A percentile compares a stretch with the other conserved stretches of the same genome.
Evolutionary conservation across 139 green algal species (phyloP).

Genomic region (Coccomyxa sp.): DNA sequence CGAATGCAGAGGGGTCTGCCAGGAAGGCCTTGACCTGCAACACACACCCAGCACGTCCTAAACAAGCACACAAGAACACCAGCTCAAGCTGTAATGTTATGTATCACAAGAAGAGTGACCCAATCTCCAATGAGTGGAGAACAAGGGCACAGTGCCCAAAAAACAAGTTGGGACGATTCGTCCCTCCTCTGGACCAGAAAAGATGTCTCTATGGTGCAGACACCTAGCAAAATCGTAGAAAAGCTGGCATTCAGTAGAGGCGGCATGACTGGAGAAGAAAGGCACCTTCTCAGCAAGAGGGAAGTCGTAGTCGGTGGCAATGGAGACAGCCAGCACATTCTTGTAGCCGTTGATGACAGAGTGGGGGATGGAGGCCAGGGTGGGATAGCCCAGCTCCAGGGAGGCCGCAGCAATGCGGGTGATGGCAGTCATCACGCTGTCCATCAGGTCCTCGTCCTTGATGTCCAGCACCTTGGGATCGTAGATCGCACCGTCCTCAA

Average conservation of each 20-base stretch:
- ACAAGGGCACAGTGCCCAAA: neutral
- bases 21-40: conserved; percentile 88
- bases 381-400: conserved; percentile 82
- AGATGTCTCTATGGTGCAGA: too few relatives aligned
- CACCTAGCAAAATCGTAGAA: too few relatives aligned
- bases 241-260: too few relatives aligned
- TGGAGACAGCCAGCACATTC: conserved; percentile 93
- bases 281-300: conserved; percentile 83
- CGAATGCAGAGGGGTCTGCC: conserved; percentile 76
- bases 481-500: conserved; percentile 84
- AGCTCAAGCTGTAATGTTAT: neutral
- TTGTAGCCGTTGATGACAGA: conserved; percentile 97
- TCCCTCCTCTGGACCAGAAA: neutral
- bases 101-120: neutral
- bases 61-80: neutral
- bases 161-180: too few relatives aligned
- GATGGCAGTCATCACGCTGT: conserved; percentile 59
- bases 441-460: conserved; percentile 86
- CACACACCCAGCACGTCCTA: too few relatives aligned
- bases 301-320: conserved; percentile 92
- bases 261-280: neutral
- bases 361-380: conserved; percentile 87
- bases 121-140: neutral
- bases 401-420: conserved; percentile 84
- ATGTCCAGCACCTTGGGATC: conserved; percentile 90